Evolutionary conservation across 2,329 filamentous ascomycete species (phyloP).

Genomic region (Colletotrichum sp.): DNA sequence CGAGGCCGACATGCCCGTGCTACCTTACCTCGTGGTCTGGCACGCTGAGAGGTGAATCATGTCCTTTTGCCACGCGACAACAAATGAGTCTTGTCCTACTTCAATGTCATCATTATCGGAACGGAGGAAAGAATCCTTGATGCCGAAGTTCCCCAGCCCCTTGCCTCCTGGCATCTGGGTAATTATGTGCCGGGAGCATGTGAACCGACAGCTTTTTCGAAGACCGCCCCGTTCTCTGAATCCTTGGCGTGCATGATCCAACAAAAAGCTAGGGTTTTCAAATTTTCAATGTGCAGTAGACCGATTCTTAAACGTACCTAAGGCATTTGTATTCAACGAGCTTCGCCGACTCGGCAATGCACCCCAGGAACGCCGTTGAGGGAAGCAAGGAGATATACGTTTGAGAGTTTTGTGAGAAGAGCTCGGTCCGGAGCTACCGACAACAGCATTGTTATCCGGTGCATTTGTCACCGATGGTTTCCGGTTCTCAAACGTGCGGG

Average conservation of each 20-base stretch:
- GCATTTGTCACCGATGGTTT: background rate
- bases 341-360: background rate
- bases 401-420: background rate
- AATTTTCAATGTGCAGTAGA: background rate
- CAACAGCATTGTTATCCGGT: background rate
- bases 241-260: background rate
- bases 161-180: background rate
- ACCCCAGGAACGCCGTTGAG: background rate
- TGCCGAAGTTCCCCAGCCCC: background rate
- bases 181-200: background rate
- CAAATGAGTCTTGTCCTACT: background rate
- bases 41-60: conserved; percentile 10
- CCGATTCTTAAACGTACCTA: background rate
- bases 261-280: background rate
- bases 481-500: background rate
- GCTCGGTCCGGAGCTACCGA: background rate
- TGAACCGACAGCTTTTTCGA: background rate
- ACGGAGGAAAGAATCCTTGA: background rate
- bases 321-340: background rate
- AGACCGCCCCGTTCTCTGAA: background rate
- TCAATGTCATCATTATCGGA: conserved; percentile 8
- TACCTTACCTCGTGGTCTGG: conserved; percentile 19
- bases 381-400: background rate
- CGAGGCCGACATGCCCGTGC: background rate
- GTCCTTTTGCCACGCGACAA: conserved; percentile 16